phyloP scores from a whole-genome alignment of 495 filamentous ascomycete genomes.

The Trypethelium eluteriae region DNA sequence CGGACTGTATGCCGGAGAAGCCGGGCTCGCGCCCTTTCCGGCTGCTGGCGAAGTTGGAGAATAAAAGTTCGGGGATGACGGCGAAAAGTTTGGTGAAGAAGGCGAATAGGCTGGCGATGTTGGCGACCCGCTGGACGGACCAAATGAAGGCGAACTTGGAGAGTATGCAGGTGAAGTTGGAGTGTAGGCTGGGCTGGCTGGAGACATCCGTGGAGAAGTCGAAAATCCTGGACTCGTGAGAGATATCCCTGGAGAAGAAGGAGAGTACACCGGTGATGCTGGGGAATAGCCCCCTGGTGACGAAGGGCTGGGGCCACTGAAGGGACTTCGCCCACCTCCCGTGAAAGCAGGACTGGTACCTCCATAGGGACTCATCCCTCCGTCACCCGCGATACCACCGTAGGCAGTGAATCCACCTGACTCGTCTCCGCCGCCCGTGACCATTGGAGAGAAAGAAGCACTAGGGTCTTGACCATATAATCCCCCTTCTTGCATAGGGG shows the following conservation, averaged over 20 bases:
- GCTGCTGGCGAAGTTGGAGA: slow-evolving; percentile 57
- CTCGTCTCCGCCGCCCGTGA: slow-evolving; percentile 59
- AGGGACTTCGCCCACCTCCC: slow-evolving; percentile 62
- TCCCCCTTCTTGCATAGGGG: slow-evolving; percentile 72
- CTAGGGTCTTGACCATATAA: slow-evolving; percentile 72
- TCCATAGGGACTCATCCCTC: slow-evolving; percentile 61
- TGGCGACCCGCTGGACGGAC: slow-evolving; percentile 52
- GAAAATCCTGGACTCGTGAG: slow-evolving; percentile 48
- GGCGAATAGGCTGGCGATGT: slow-evolving; percentile 66
- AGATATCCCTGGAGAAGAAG: slow-evolving; percentile 50
- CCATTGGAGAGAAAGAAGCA: slow-evolving; percentile 84
- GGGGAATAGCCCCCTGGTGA: slow-evolving; percentile 62
- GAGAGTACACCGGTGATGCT: slow-evolving; percentile 74
- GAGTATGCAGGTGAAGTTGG: slow-evolving; percentile 41
- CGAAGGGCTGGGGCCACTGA: slow-evolving; percentile 63
- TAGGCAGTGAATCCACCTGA: slow-evolving; percentile 65
- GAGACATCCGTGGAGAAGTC: slow-evolving; percentile 32
- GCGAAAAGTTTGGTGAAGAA: slow-evolving; percentile 75
- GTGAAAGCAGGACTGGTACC: slow-evolving; percentile 61
- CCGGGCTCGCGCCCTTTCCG: slow-evolving; percentile 41
- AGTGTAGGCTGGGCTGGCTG: slow-evolving; percentile 36
- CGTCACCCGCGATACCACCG: slow-evolving; percentile 44
- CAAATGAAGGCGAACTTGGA: slow-evolving; percentile 57
- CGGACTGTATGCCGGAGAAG: slow-evolving; percentile 75
- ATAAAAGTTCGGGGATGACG: slow-evolving; percentile 47